A percentile compares a stretch with the other conserved stretches of the same genome.
Conservation (phyloP, 2,329 filamentous ascomycete genomes). For the Bretziella fagacearum region DNA sequence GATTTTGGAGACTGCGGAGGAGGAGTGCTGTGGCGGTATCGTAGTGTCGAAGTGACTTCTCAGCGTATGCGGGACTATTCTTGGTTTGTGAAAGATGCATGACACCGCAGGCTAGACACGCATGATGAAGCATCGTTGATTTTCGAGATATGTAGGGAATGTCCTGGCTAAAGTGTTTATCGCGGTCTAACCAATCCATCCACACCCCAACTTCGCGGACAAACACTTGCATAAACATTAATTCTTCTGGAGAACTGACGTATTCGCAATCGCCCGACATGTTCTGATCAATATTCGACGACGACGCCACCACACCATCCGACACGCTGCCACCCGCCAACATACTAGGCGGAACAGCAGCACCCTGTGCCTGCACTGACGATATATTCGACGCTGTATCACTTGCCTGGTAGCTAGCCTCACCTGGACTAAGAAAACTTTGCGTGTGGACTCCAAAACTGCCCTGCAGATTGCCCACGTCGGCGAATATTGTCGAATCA, state of each 20-base stretch:
- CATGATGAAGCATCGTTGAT: constrained; percentile 77
- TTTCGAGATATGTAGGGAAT: constrained; percentile 70
- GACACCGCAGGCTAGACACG: constrained; percentile 74
- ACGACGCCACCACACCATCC: constrained; percentile 24
- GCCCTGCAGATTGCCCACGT: neutral
- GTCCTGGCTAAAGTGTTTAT: constrained; percentile 71
- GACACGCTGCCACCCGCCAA: constrained; percentile 15
- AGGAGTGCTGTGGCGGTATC: constrained; percentile 69
- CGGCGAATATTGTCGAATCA: neutral
- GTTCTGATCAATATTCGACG: constrained; percentile 24
- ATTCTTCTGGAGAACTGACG: constrained; percentile 58
- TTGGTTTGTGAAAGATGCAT: constrained; percentile 62
- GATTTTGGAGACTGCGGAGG: constrained; percentile 61
- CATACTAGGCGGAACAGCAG: constrained; percentile 9
- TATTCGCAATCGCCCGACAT: constrained; percentile 36
- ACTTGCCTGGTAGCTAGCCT: constrained; percentile 19
- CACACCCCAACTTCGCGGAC: constrained; percentile 78
- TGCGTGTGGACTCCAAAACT: neutral
- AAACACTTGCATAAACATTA: constrained; percentile 82
- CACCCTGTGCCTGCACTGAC: constrained; percentile 24
- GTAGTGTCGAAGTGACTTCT: constrained; percentile 37
- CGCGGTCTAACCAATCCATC: constrained; percentile 83
- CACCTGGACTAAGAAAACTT: constrained; percentile 6
- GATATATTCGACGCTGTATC: constrained; percentile 24
- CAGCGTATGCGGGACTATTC: constrained; percentile 19